A percentile compares a stretch with the other conserved stretches of the same genome.
Evolutionary conservation across 192 early-diverging fungal species (phyloP).

Genomic region (Linnemannia zychae): DNA sequence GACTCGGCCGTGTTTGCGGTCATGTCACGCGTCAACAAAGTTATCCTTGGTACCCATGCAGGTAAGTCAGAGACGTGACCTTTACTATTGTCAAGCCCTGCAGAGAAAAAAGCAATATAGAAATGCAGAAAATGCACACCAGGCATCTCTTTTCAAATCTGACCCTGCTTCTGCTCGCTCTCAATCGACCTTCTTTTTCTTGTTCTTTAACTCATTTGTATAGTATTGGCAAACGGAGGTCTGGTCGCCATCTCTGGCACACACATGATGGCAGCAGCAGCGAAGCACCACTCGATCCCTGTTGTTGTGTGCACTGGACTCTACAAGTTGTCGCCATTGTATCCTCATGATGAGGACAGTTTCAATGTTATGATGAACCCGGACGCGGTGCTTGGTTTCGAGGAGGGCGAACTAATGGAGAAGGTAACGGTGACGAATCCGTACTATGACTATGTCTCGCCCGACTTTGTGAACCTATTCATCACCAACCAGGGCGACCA

Average conservation of each 20-base stretch:
- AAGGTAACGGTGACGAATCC: slow-evolving; percentile 85
- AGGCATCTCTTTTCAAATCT: not conserved
- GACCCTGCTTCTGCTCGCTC: not conserved
- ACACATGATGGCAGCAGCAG: slow-evolving; percentile 85
- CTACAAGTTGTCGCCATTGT: slow-evolving; percentile 87
- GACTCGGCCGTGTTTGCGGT: slow-evolving; percentile 96
- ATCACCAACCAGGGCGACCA: slow-evolving; percentile 86
- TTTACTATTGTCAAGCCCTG: not conserved
- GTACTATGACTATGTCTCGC: slow-evolving; percentile 90
- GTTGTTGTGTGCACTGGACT: slow-evolving; percentile 91
- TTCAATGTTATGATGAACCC: slow-evolving; percentile 84
- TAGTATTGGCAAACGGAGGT: slow-evolving; percentile 93
- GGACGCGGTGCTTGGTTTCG: slow-evolving; percentile 79
- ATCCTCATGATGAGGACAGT: slow-evolving; percentile 87
- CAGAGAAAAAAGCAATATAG: not conserved
- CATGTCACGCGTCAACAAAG: slow-evolving; percentile 97
- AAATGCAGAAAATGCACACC: not conserved
- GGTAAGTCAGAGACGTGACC: slow-evolving; percentile 50
- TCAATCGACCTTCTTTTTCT: not conserved
- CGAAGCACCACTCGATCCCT: slow-evolving; percentile 90
- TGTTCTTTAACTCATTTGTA: not conserved
- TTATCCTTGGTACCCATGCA: slow-evolving; percentile 91
- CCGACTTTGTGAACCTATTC: slow-evolving; percentile 88
- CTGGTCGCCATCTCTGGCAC: slow-evolving; percentile 84
- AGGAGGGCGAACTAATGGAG: slow-evolving; percentile 82